Evolutionary conservation across 441 rosid genomes (phyloP).

Genomic region (Gossypium schwendimanii): DNA sequence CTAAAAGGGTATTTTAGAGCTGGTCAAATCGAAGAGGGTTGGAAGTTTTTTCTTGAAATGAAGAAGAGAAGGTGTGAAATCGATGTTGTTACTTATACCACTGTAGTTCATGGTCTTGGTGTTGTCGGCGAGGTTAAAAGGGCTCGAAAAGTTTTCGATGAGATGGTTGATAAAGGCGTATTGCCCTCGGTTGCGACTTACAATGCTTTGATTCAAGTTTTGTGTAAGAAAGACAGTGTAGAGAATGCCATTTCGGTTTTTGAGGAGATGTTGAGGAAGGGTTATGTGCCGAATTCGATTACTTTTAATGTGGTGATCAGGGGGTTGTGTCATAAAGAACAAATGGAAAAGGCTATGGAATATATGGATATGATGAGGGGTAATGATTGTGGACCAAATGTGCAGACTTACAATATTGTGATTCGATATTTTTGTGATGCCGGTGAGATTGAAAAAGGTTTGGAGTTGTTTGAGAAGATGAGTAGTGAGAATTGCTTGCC

Average conservation of each 20-base stretch:
- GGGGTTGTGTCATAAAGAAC: slow-evolving; percentile 70
- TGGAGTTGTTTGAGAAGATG: slow-evolving; percentile 68
- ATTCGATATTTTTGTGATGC: slow-evolving; percentile 59
- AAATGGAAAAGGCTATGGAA: slow-evolving; percentile 52
- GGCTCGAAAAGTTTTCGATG: slow-evolving; percentile 57
- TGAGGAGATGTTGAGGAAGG: slow-evolving; percentile 72
- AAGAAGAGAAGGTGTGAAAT: slow-evolving; percentile 66
- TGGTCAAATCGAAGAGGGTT: slow-evolving; percentile 69
- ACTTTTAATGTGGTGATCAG: slow-evolving; percentile 71
- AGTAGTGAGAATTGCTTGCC: slow-evolving; percentile 60
- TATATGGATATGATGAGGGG: slow-evolving; percentile 57
- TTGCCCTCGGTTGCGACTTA: slow-evolving; percentile 82
- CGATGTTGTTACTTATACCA: slow-evolving; percentile 75
- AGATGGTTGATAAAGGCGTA: slow-evolving; percentile 64
- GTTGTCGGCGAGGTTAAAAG: slow-evolving; percentile 57
- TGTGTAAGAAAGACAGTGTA: slow-evolving; percentile 82
- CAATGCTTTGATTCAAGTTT: slow-evolving; percentile 78
- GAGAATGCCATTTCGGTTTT: slow-evolving; percentile 63
- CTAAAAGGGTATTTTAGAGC: slow-evolving; percentile 76
- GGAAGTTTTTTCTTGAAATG: slow-evolving; percentile 85
- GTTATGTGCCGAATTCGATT: slow-evolving; percentile 54
- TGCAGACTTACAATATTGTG: slow-evolving; percentile 66
- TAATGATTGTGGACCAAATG: slow-evolving; percentile 60
- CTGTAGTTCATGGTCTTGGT: slow-evolving; percentile 73
- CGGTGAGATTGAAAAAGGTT: slow-evolving; percentile 59